Conservation (phyloP, 2,329 filamentous ascomycete species). For the Talaromyces sp. region DNA sequence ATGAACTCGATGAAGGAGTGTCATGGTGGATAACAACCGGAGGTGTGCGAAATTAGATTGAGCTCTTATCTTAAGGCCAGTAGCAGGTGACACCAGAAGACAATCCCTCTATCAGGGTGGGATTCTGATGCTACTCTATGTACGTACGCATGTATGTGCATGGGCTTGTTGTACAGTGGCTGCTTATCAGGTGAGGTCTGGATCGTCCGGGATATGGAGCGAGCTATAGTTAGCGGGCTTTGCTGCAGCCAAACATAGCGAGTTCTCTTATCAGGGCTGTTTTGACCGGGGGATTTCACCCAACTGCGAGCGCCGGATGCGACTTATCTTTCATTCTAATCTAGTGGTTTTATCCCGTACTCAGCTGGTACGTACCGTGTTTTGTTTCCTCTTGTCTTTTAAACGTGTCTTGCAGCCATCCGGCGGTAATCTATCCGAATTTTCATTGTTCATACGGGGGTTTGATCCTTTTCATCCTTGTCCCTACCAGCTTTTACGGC, state of each 20-base stretch:
- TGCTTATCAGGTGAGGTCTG: neutral
- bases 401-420: neutral
- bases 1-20: neutral
- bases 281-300: neutral
- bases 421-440: neutral
- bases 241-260: neutral
- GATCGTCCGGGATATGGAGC: neutral
- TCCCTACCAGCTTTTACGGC: neutral
- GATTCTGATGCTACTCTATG: neutral
- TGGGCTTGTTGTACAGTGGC: neutral
- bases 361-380: neutral
- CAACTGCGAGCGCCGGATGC: neutral
- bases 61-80: neutral
- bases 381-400: neutral
- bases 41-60: neutral
- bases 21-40: neutral
- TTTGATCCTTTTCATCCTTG: neutral
- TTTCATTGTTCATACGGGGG: neutral
- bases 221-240: neutral
- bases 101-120: neutral
- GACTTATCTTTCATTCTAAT: neutral
- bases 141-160: neutral
- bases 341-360: neutral
- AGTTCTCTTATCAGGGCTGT: constrained; percentile 1
- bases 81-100: neutral